Conservation (phyloP, 495 filamentous ascomycete species). For the Aspergillus affinis region DNA sequence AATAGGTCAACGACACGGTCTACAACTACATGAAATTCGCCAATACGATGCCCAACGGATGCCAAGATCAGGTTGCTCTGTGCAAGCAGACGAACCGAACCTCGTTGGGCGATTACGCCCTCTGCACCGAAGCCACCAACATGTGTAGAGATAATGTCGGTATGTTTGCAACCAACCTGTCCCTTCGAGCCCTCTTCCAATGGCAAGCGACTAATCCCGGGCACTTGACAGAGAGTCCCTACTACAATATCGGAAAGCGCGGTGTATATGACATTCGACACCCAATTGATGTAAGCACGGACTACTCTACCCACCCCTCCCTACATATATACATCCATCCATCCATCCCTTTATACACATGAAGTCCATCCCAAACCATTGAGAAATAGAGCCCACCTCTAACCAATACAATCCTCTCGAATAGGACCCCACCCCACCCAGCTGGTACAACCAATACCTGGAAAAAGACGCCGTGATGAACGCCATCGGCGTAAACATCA, state of each 20-base stretch:
- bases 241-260: constrained; percentile 35
- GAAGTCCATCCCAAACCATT: too few species aligned
- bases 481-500: constrained; percentile 63
- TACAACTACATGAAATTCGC: constrained; percentile 52
- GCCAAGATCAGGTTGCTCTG: constrained; percentile 53
- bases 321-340: too few species aligned
- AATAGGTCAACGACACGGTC: constrained; percentile 52
- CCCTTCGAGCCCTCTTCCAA: constrained; percentile 26
- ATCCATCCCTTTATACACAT: too few species aligned
- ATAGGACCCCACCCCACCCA: constrained; percentile 62
- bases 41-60: constrained; percentile 55
- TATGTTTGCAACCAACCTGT: constrained; percentile 30
- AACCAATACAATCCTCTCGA: not conserved
- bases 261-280: constrained; percentile 64
- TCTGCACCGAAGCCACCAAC: constrained; percentile 39
- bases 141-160: constrained; percentile 47
- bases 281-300: constrained; percentile 37
- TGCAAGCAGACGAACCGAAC: constrained; percentile 48
- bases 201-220: constrained; percentile 11
- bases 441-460: constrained; percentile 60
- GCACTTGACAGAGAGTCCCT: constrained; percentile 32
- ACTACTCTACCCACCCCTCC: too few species aligned
- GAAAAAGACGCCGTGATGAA: constrained; percentile 56
- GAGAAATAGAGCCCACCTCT: constrained; percentile 24
- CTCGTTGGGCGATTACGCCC: constrained; percentile 39